Conservation (phyloP, 2,329 filamentous ascomycete genomes). For the Colletotrichum karsti region DNA sequence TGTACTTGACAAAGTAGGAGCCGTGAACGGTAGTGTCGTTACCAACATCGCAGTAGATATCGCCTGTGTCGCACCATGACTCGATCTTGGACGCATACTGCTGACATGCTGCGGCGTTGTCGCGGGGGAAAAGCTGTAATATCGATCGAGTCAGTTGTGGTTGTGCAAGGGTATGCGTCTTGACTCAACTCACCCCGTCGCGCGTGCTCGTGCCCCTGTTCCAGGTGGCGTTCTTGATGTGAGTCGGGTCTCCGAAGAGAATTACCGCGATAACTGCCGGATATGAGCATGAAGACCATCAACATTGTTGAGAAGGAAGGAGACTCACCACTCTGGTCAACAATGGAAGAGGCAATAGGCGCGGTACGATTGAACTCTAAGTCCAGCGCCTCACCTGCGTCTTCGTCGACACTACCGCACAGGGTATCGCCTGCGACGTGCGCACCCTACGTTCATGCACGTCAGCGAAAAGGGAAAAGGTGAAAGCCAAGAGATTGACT, state of each 20-base stretch:
- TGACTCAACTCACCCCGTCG: conserved; percentile 44
- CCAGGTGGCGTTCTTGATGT: conserved; percentile 44
- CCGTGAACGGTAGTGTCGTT: conserved; percentile 38
- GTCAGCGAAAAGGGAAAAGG: neutral
- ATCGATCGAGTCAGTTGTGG: neutral
- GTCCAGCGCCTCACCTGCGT: conserved; percentile 14
- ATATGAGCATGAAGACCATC: neutral
- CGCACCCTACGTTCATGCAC: conserved; percentile 41
- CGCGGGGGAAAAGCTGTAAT: conserved; percentile 45
- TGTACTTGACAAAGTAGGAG: conserved; percentile 45
- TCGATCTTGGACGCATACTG: conserved; percentile 43
- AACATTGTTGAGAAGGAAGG: neutral
- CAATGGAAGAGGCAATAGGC: conserved; percentile 34
- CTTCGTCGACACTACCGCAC: conserved; percentile 42
- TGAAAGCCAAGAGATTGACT: neutral
- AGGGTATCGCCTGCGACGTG: conserved; percentile 47
- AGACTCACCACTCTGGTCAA: conserved; percentile 44
- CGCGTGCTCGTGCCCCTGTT: conserved; percentile 45
- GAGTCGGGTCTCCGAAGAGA: conserved; percentile 51
- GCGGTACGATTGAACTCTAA: conserved; percentile 32
- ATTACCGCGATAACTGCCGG: conserved; percentile 49
- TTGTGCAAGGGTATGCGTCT: neutral
- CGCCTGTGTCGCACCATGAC: conserved; percentile 52
- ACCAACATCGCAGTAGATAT: conserved; percentile 49
- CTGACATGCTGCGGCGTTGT: conserved; percentile 44